phyloP scores from a whole-genome alignment of 2,329 filamentous ascomycete genomes.

The Curvularia lunata region DNA sequence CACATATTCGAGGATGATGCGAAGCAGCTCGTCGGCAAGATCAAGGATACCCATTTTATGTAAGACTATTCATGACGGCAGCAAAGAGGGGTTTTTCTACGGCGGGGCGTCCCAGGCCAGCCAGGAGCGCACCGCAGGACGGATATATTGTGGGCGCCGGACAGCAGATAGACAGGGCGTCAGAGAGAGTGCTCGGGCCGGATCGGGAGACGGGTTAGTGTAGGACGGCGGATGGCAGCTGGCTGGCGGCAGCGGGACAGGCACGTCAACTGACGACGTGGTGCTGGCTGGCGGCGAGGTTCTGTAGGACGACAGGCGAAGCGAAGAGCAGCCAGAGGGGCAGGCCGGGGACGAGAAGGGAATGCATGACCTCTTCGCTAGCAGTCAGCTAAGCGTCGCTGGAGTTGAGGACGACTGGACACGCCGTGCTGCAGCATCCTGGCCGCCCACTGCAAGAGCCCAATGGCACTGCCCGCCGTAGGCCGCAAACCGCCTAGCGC shows the following conservation, averaged over 20 bases:
- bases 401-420: conserved; percentile 46
- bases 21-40: conserved; percentile 59
- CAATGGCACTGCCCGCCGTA: conserved; percentile 23
- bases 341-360: conserved; percentile 40
- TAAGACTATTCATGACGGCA: conserved; percentile 37
- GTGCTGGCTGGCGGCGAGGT: conserved; percentile 34
- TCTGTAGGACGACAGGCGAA: conserved; percentile 28
- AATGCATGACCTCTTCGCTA: conserved; percentile 43
- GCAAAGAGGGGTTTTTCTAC: conserved; percentile 13
- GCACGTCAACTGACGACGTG: conserved; percentile 35
- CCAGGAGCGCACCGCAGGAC: conserved; percentile 24
- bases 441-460: conserved; percentile 26
- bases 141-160: conserved; percentile 27
- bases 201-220: conserved; percentile 25
- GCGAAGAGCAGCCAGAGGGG: conserved; percentile 32
- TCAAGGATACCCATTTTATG: conserved; percentile 47
- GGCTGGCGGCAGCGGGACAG: conserved; percentile 29
- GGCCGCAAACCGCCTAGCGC: conserved; percentile 22
- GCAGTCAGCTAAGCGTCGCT: conserved; percentile 47
- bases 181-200: conserved; percentile 29
- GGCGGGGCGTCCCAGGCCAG: conserved; percentile 11
- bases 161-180: conserved; percentile 1
- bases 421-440: conserved; percentile 33
- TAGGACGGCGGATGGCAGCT: conserved; percentile 32
- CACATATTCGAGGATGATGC: conserved; percentile 59